Evolutionary conservation across 2,329 filamentous ascomycete genomes (phyloP).

Genomic region (Magnaporthales sp.): DNA sequence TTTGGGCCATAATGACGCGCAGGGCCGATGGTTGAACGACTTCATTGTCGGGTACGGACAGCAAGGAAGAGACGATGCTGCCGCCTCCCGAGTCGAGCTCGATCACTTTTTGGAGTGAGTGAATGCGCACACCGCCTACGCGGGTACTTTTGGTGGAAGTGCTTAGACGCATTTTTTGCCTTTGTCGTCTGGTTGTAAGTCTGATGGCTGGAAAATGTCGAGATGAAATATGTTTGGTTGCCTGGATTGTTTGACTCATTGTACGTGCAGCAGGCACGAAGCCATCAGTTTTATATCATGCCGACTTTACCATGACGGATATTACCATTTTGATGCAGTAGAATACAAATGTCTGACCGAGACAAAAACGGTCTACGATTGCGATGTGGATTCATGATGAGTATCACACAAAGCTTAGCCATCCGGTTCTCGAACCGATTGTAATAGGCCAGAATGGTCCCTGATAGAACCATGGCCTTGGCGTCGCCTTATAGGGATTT

Average conservation of each 20-base stretch:
- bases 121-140: not conserved
- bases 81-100: slow-evolving; percentile 2
- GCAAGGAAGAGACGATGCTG: no score
- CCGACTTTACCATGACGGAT: not conserved
- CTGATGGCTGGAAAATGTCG: not conserved
- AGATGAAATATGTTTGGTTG: not conserved
- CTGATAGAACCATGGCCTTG: not conserved
- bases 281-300: not conserved
- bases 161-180: not conserved
- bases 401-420: no score
- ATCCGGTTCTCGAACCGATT: not conserved
- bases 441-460: not conserved
- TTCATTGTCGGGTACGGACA: not conserved
- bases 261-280: no score
- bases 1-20: slow-evolving; percentile 8
- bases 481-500: not conserved
- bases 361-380: not conserved
- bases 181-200: not conserved
- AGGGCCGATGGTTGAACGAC: not conserved
- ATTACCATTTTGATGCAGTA: not conserved
- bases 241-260: not conserved
- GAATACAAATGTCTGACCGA: not conserved
- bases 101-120: slow-evolving; percentile 3
- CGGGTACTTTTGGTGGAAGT: not conserved
- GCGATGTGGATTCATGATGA: not conserved